Percentiles rank a stretch among this genome's conserved stretches.
These are phyloP conservation scores for Agrostemma githago DNA, from an alignment of 148 eudicot genomes.

Conservation along the genomic window DNA sequence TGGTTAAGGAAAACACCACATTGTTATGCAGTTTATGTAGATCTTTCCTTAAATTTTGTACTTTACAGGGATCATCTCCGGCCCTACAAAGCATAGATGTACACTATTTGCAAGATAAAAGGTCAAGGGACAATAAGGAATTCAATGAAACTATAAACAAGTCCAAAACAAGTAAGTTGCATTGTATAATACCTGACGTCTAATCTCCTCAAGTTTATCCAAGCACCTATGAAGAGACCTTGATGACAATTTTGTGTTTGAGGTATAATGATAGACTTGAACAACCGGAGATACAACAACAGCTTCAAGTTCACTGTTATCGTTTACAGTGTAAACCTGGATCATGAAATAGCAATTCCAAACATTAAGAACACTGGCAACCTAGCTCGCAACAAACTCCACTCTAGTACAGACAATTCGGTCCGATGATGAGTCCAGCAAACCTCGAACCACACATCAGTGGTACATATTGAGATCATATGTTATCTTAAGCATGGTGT, in stretches of 20 bases:
- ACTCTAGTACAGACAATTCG: background rate
- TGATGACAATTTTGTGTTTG: constrained; percentile 30
- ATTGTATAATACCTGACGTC: constrained; percentile 47
- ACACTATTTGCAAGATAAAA: constrained; percentile 50
- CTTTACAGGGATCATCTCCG: constrained; percentile 33
- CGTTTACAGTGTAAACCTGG: constrained; percentile 76
- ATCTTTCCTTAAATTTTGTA: constrained; percentile 50
- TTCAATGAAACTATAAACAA: constrained; percentile 9
- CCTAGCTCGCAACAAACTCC: background rate
- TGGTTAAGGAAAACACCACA: constrained; percentile 54
- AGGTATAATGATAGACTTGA: constrained; percentile 49
- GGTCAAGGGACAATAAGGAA: constrained; percentile 21
- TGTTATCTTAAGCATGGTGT: background rate
- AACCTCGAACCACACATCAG: too few relatives aligned
- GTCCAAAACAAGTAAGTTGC: constrained; percentile 16
- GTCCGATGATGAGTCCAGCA: background rate
- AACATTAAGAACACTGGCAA: background rate
- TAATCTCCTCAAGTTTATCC: constrained; percentile 60
- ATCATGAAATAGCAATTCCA: constrained; percentile 11
- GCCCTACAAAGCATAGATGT: constrained; percentile 38
- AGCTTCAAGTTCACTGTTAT: constrained; percentile 64
- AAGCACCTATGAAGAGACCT: constrained; percentile 24
- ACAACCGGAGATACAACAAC: constrained; percentile 71
- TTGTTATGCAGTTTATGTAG: constrained; percentile 54
- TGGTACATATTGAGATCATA: background rate